A percentile compares a stretch with the other conserved stretches of the same genome.
Evolutionary conservation across 768 basidiomycete genomes (phyloP).

Genomic region (Glaciozyma antarctica): DNA sequence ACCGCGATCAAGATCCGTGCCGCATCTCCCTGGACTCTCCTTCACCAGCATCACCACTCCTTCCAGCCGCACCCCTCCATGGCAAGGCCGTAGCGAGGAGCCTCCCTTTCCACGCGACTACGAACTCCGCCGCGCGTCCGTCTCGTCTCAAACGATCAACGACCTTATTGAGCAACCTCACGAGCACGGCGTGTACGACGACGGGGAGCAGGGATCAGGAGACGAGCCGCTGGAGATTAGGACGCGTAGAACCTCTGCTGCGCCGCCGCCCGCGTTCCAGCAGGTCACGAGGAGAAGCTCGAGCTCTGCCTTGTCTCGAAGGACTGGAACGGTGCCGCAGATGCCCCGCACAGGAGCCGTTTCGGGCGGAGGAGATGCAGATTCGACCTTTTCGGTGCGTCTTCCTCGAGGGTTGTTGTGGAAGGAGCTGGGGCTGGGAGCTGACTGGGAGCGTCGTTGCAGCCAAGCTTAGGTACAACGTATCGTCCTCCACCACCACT

Average conservation of each 20-base stretch:
- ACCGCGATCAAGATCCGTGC: constrained; percentile 7
- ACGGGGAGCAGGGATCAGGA: not conserved
- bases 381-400: too few relatives aligned
- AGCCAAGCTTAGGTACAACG: not conserved
- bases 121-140: not conserved
- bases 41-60: not conserved
- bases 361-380: too few relatives aligned
- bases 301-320: not conserved
- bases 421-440: too few relatives aligned
- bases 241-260: not conserved
- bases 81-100: not conserved
- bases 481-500: not conserved
- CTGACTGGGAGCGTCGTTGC: too few relatives aligned
- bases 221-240: constrained; percentile 21
- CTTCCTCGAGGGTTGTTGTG: too few relatives aligned
- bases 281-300: not conserved
- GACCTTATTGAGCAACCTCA: not conserved
- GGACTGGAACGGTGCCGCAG: not conserved
- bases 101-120: not conserved
- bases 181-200: not conserved
- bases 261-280: not conserved
- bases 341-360: too few relatives aligned
- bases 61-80: not conserved
- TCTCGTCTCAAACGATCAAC: not conserved
- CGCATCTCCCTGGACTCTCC: constrained; percentile 11